Evolutionary conservation across 495 filamentous ascomycete species (phyloP).

Genomic region (Annulohypoxylon stygium): DNA sequence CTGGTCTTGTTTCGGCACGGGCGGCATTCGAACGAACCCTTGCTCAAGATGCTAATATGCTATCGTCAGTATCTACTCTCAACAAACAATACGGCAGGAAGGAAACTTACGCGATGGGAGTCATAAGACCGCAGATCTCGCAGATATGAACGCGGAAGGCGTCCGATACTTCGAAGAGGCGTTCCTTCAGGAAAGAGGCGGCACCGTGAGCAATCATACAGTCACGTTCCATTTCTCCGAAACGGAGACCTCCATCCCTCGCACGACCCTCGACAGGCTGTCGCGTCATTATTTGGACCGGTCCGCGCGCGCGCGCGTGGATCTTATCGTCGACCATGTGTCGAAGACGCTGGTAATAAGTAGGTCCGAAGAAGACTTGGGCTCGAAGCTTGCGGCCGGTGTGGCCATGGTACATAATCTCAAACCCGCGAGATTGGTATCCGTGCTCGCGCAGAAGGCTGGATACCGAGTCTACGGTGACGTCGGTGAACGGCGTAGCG

Average conservation of each 20-base stretch:
- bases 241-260: conserved; percentile 96
- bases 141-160: conserved; percentile 99
- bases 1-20: conserved; percentile 98
- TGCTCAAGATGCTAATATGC: conserved; percentile 83
- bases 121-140: conserved; percentile 99
- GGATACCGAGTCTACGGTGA: conserved; percentile 95
- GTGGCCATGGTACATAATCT: conserved; percentile 99
- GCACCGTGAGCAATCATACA: conserved; percentile 99
- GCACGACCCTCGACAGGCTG: conserved; percentile 99
- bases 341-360: conserved; percentile 97
- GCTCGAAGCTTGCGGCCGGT: conserved; percentile 92
- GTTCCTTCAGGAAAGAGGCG: conserved; percentile 95
- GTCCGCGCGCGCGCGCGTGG: conserved; percentile 93
- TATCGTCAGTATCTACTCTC: conserved; percentile 43
- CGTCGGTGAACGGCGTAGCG: conserved; percentile 97
- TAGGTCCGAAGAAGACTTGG: conserved; percentile 96
- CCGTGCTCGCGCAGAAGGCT: conserved; percentile 88
- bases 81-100: conserved; percentile 14
- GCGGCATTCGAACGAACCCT: conserved; percentile 93
- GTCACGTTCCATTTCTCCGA: conserved; percentile 99
- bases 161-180: conserved; percentile 96
- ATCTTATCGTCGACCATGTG: conserved; percentile 99
- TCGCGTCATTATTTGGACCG: conserved; percentile 95
- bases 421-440: conserved; percentile 96
- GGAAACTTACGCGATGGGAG: conserved; percentile 91